phyloP scores from a whole-genome alignment of 2,329 filamentous ascomycete genomes.

The Metarhizium sp. region DNA sequence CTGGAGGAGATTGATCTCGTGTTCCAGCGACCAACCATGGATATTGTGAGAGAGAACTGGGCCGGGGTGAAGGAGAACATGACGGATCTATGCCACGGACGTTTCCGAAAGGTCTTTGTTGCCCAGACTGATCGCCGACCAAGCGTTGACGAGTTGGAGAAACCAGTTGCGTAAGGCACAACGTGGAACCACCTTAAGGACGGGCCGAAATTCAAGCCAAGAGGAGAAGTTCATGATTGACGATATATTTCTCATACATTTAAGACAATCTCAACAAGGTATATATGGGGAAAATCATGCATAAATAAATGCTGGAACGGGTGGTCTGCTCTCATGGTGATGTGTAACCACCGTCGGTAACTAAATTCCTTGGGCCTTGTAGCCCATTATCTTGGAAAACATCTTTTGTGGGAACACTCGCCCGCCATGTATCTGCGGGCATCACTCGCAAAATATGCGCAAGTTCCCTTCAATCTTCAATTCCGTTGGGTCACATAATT shows the following conservation, averaged over 20 bases:
- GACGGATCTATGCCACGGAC: slow-evolving; percentile 13
- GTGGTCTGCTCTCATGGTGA: slow-evolving; percentile 8
- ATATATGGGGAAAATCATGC: no score
- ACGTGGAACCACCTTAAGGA: not conserved
- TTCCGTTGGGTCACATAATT: slow-evolving; percentile 21
- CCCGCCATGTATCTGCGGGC: slow-evolving; percentile 32
- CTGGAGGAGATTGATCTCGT: slow-evolving; percentile 64
- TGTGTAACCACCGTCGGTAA: slow-evolving; percentile 17
- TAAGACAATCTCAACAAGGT: no score
- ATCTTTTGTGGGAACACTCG: slow-evolving; percentile 9
- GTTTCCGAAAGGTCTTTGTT: slow-evolving; percentile 14
- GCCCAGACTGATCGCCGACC: slow-evolving; percentile 12
- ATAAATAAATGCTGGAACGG: no score
- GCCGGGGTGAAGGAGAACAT: slow-evolving; percentile 22
- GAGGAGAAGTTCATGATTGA: not conserved
- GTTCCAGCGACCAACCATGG: slow-evolving; percentile 52
- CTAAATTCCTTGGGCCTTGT: slow-evolving; percentile 1
- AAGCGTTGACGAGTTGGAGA: slow-evolving; percentile 7
- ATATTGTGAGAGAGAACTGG: slow-evolving; percentile 52
- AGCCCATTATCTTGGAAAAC: no score
- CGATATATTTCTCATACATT: not conserved
- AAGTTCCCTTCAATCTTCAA: slow-evolving; percentile 26
- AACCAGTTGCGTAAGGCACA: slow-evolving; percentile 1
- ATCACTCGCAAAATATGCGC: slow-evolving; percentile 28
- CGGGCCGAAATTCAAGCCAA: not conserved